Evolutionary conservation across 805 yeast genomes (phyloP).

Genomic region (Zygotorulaspora florentina): DNA sequence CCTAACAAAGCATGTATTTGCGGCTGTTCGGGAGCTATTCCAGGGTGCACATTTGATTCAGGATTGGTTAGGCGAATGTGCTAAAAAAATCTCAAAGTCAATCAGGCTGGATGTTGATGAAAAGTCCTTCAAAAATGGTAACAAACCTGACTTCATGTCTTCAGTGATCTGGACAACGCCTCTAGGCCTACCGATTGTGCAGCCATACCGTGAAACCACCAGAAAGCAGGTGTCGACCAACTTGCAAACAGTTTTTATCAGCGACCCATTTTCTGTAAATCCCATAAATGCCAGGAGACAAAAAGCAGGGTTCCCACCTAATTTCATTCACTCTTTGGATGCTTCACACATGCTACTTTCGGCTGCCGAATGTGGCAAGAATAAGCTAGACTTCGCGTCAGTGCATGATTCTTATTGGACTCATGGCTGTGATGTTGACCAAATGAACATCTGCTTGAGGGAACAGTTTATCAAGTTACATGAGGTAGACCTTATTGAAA

Average conservation of each 20-base stretch:
- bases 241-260: slow-evolving; percentile 78
- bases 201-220: slow-evolving; percentile 78
- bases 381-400: slow-evolving; percentile 74
- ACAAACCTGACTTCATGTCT: slow-evolving; percentile 64
- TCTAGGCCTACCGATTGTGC: slow-evolving; percentile 91
- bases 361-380: slow-evolving; percentile 68
- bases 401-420: slow-evolving; percentile 99
- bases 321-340: slow-evolving; percentile 89
- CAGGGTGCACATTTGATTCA: slow-evolving; percentile 92
- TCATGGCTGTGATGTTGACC: slow-evolving; percentile 78
- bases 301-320: slow-evolving; percentile 91
- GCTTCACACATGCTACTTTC: slow-evolving; percentile 95
- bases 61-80: slow-evolving; percentile 91
- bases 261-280: slow-evolving; percentile 80
- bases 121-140: slow-evolving; percentile 38
- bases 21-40: slow-evolving; percentile 78
- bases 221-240: slow-evolving; percentile 71
- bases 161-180: slow-evolving; percentile 98
- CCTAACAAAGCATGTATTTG: slow-evolving; percentile 73
- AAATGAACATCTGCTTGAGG: slow-evolving; percentile 66
- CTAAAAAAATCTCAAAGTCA: slow-evolving; percentile 73
- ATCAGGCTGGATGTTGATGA: slow-evolving; percentile 62
- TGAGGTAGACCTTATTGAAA: slow-evolving; percentile 63
- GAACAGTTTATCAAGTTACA: slow-evolving; percentile 78
- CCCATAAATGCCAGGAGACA: slow-evolving; percentile 88